Conservation (phyloP, 164 flowering plant species). For the Akebia trifoliata region DNA sequence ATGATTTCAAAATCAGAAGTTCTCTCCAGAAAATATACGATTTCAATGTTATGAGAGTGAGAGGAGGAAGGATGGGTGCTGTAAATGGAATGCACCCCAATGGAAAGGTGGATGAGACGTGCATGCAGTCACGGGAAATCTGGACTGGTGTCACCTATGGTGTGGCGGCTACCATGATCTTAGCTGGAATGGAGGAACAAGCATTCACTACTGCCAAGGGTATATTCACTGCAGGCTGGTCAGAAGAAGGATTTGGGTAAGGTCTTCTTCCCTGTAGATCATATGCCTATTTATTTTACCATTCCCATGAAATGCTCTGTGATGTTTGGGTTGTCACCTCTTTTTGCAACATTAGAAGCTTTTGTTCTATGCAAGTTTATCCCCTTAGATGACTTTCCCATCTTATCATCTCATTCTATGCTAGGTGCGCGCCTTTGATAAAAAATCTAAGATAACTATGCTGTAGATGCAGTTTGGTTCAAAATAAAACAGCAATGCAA, state of each 20-base stretch:
- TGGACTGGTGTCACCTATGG: slow-evolving; percentile 94
- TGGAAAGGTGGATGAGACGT: slow-evolving; percentile 82
- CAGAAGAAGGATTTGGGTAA: slow-evolving; percentile 93
- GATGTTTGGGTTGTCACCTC: neutral
- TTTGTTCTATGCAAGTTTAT: neutral
- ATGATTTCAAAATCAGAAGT: slow-evolving; percentile 59
- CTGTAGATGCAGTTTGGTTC: no score
- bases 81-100: slow-evolving; percentile 89
- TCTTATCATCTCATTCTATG: neutral
- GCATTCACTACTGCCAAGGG: slow-evolving; percentile 86
- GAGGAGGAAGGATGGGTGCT: slow-evolving; percentile 89
- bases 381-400: neutral
- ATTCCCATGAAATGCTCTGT: neutral
- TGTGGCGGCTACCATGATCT: slow-evolving; percentile 81
- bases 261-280: slow-evolving; percentile 15
- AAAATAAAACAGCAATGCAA: no score
- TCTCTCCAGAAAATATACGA: slow-evolving; percentile 66
- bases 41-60: slow-evolving; percentile 81
- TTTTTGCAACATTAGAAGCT: neutral
- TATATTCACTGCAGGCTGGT: slow-evolving; percentile 82
- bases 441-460: neutral
- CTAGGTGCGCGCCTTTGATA: neutral
- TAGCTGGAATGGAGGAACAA: slow-evolving; percentile 71
- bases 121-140: slow-evolving; percentile 96
- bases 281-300: neutral